Base-by-base conservation (phyloP, 176 grass and related monocot species). In the Carex cristatella region DNA sequence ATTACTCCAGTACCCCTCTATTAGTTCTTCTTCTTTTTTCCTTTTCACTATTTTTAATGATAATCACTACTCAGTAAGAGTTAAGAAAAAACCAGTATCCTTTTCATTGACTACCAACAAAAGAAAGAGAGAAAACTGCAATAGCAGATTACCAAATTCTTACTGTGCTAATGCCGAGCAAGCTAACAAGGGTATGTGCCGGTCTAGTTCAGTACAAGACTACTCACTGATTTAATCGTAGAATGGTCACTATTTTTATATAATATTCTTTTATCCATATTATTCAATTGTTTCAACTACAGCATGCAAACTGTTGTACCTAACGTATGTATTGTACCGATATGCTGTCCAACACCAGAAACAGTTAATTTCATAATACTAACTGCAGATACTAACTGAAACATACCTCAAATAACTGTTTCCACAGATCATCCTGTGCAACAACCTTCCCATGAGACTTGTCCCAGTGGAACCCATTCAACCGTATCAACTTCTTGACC, bases 381-480 rank as follows among this genome's bases (percentile, higher is more conserved):
- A 72, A 72, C 69, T 48, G 15, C 40, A 72, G 68, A 37, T 15
- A 68, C 16, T 16, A 5, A 19, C 3, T 27, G 16, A 46, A 72
- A 44, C 14, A 48, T 72, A 72, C 69, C 69, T 49, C 42, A 49
- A 73, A 48, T 73, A 73, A 73, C 40, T 73, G 69, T 73, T 49
- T 46, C 40, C 42, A 73, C 14, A 73, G 69, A 28, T 73, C 69
- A 73, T 73, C 40, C 40, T 27, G 42, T 51, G 69, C 42, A 73
- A 73, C n/a, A 73, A 73, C 69, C 42, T 49, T 73, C 40, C 69
- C n/a, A 0, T 23, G 42, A 73, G 16, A 73, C 69, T 49, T 73
- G 38, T 73, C 69, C 69, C 69, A 73, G 69, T 51, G 42, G n/a
- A 73, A 73, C 10, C 42, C 69, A 11, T 73, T 73, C n/a, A 73